Evolutionary conservation across 2,329 filamentous ascomycete genomes (phyloP).

Genomic region (Lojkania enalia): DNA sequence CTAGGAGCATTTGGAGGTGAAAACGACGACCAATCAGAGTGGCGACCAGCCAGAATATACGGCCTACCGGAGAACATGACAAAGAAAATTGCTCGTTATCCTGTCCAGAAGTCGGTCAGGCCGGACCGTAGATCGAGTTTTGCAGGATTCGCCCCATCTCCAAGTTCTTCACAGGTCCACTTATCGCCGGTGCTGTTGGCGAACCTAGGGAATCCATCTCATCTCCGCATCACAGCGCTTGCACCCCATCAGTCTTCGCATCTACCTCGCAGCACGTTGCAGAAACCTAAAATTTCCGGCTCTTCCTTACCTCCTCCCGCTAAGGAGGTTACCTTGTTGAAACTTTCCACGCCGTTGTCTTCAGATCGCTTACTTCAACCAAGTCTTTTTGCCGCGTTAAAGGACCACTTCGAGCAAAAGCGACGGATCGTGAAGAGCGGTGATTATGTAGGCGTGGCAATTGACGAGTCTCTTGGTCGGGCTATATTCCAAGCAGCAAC

Average conservation of each 20-base stretch:
- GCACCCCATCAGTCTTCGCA: constrained; percentile 53
- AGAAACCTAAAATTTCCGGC: constrained; percentile 49
- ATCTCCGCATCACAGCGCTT: constrained; percentile 76
- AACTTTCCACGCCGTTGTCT: constrained; percentile 85
- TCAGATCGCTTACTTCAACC: constrained; percentile 85
- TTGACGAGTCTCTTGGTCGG: constrained; percentile 82
- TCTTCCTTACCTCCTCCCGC: constrained; percentile 62
- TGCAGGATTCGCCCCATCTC: constrained; percentile 33
- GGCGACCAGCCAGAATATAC: constrained; percentile 86
- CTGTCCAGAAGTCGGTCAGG: constrained; percentile 50
- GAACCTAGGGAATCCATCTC: constrained; percentile 78
- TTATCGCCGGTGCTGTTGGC: constrained; percentile 84
- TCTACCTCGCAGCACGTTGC: constrained; percentile 38
- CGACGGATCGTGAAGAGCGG: constrained; percentile 81
- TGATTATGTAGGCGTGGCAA: constrained; percentile 84
- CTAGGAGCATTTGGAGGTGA: constrained; percentile 68
- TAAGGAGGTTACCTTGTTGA: constrained; percentile 82
- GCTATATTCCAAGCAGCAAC: constrained; percentile 73
- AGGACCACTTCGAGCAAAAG: constrained; percentile 83
- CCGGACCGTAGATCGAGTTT: constrained; percentile 57
- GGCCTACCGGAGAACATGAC: constrained; percentile 76
- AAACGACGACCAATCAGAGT: constrained; percentile 64
- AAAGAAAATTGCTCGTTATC: constrained; percentile 58
- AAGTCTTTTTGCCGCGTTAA: constrained; percentile 81
- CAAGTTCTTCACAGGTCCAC: constrained; percentile 57